A percentile compares a stretch with the other conserved stretches of the same genome.
phyloP scores from a whole-genome alignment of 306 rosid species.

The Prunus mongolica region DNA sequence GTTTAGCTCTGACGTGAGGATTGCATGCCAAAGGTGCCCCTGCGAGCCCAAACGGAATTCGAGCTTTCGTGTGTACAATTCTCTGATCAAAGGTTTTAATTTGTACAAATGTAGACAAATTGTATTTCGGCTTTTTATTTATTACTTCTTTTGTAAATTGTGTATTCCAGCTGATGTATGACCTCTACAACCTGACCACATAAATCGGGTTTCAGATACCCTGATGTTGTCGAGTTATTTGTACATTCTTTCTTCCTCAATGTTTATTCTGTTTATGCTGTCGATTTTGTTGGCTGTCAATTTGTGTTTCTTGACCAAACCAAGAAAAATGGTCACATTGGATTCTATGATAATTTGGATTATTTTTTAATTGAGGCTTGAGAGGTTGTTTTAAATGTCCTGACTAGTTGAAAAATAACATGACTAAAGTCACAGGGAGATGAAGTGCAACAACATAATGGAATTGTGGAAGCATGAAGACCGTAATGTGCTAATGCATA shows the following conservation, averaged over 20 bases:
- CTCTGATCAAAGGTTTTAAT: conserved; percentile 29
- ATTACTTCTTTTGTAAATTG: conserved; percentile 21
- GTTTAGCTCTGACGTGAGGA: conserved; percentile 40
- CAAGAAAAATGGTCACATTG: no score
- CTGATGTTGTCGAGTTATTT: conserved; percentile 5
- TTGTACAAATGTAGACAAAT: conserved; percentile 43
- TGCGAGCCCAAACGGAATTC: conserved; percentile 9
- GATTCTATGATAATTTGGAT: no score
- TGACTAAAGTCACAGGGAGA: no score
- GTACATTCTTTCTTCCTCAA: conserved; percentile 16
- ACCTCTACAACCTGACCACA: conserved; percentile 17
- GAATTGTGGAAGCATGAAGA: no score
- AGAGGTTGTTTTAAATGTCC: no score
- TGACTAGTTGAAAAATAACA: no score
- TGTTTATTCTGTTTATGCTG: not conserved
- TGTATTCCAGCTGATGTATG: conserved; percentile 25
- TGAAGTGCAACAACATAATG: no score
- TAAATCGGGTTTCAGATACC: not conserved
- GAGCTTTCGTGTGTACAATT: conserved; percentile 34
- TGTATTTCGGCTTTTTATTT: conserved; percentile 16
- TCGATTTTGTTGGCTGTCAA: not conserved
- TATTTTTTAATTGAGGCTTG: no score
- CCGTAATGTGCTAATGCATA: no score
- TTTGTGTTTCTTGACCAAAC: no score
- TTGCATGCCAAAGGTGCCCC: conserved; percentile 31